A percentile compares a stretch with the other conserved stretches of the same genome.
Evolutionary conservation across 345 rosid genomes (phyloP).

Genomic region (Salix exigua): DNA sequence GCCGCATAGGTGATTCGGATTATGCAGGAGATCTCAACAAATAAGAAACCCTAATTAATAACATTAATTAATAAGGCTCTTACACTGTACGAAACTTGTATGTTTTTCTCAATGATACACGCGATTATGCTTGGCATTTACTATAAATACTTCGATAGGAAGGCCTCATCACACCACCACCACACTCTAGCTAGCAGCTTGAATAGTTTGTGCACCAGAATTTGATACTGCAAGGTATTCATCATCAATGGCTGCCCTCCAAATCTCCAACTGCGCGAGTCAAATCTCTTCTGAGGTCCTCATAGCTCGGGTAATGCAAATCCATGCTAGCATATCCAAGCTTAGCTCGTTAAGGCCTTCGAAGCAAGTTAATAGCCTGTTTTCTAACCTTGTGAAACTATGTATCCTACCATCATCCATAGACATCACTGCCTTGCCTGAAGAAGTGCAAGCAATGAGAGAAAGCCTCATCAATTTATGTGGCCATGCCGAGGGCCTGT

Average conservation of each 20-base stretch:
- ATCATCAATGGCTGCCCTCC: constrained; percentile 30
- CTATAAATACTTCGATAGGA: too few relatives aligned
- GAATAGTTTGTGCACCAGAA: not conserved
- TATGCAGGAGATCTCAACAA: too few relatives aligned
- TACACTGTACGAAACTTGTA: too few relatives aligned
- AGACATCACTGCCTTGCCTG: constrained; percentile 14
- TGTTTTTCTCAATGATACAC: too few relatives aligned
- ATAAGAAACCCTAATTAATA: too few relatives aligned
- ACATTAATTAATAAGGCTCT: too few relatives aligned
- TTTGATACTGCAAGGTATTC: too few relatives aligned
- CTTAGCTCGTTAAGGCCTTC: constrained; percentile 31
- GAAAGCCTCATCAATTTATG: constrained; percentile 26
- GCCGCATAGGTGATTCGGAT: too few relatives aligned
- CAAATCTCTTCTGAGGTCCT: constrained; percentile 7
- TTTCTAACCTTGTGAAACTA: constrained; percentile 25
- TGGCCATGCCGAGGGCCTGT: constrained; percentile 35
- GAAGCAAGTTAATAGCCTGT: constrained; percentile 10
- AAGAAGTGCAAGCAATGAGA: constrained; percentile 21
- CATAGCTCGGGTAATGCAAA: too few relatives aligned
- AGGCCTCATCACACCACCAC: too few relatives aligned
- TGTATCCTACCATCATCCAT: constrained; percentile 22
- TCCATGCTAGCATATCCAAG: constrained; percentile 2
- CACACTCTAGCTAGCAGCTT: too few relatives aligned
- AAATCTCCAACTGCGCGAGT: constrained; percentile 3
- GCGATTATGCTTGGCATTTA: too few relatives aligned